Conservation (phyloP, 495 filamentous ascomycete species). For the Penicillium cataractarum region DNA sequence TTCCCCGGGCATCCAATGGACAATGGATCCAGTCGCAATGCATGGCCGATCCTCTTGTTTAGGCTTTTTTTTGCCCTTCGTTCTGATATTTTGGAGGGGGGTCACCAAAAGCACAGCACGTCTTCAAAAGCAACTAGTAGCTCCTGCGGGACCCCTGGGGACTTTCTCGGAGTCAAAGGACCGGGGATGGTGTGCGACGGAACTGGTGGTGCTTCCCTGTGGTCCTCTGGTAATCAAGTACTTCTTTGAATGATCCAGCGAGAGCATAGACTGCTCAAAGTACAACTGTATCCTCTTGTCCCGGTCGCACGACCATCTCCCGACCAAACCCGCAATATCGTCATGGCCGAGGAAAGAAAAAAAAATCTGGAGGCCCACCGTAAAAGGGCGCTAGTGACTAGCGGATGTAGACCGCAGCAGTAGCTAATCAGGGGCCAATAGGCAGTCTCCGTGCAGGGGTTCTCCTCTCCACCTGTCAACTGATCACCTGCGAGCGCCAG, state of each 20-base stretch:
- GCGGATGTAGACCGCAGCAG: slow-evolving; percentile 12
- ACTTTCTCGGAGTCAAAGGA: background rate
- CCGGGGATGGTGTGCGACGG: background rate
- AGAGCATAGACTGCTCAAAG: background rate
- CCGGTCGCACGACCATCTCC: slow-evolving; percentile 4
- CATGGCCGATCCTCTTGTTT: slow-evolving; percentile 10
- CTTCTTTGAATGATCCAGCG: background rate
- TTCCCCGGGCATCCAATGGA: background rate
- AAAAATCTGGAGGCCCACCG: slow-evolving; percentile 8
- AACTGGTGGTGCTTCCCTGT: background rate
- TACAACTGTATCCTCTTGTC: background rate
- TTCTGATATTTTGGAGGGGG: background rate
- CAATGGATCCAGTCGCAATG: slow-evolving; percentile 4
- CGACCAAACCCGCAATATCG: slow-evolving; percentile 1
- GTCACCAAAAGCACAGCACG: background rate
- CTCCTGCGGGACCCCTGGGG: background rate
- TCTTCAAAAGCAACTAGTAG: background rate
- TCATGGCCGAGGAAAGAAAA: slow-evolving; percentile 7
- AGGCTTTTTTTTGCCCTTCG: slow-evolving; percentile 1
- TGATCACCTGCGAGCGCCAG: slow-evolving; percentile 14
- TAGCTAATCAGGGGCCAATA: slow-evolving; percentile 16
- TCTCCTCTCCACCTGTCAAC: slow-evolving; percentile 21
- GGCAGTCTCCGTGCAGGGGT: background rate
- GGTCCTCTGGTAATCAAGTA: background rate
- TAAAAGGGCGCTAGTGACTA: slow-evolving; percentile 9